phyloP scores from a whole-genome alignment of 2,329 filamentous ascomycete genomes.

The Cadophora sp. region DNA sequence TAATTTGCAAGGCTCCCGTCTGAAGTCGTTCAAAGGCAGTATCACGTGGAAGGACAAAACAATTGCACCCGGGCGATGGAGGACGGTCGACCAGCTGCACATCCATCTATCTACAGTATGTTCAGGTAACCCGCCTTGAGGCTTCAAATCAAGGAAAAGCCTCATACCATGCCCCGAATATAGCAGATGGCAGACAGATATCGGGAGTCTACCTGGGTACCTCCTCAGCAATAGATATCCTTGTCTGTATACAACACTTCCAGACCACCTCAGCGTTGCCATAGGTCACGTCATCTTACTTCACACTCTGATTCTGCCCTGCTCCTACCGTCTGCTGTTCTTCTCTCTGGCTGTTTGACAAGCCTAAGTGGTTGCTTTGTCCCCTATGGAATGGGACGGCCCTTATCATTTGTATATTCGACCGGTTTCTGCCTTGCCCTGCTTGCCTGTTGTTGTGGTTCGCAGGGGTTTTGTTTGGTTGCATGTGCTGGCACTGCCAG shows the following conservation, averaged over 20 bases:
- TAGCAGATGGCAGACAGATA: background rate
- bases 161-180: background rate
- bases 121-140: slow-evolving; percentile 7
- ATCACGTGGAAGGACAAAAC: slow-evolving; percentile 14
- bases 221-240: background rate
- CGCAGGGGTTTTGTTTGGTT: slow-evolving; percentile 30
- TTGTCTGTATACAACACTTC: background rate
- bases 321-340: background rate
- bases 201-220: background rate
- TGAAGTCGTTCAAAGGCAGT: background rate
- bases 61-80: background rate
- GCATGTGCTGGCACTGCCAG: slow-evolving; percentile 36
- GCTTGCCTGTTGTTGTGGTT: slow-evolving; percentile 32
- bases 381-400: slow-evolving; percentile 16
- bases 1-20: background rate
- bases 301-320: slow-evolving; percentile 1
- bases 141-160: slow-evolving; percentile 13
- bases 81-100: slow-evolving; percentile 1
- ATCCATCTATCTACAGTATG: background rate
- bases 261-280: slow-evolving; percentile 13
- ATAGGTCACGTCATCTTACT: slow-evolving; percentile 26
- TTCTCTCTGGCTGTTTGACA: background rate
- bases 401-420: slow-evolving; percentile 29
- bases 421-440: slow-evolving; percentile 32
- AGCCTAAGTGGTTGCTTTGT: slow-evolving; percentile 21